These are phyloP conservation scores for Coemansia reversa DNA, from an alignment of 192 early-diverging fungal genomes.

Conservation along the genomic window DNA sequence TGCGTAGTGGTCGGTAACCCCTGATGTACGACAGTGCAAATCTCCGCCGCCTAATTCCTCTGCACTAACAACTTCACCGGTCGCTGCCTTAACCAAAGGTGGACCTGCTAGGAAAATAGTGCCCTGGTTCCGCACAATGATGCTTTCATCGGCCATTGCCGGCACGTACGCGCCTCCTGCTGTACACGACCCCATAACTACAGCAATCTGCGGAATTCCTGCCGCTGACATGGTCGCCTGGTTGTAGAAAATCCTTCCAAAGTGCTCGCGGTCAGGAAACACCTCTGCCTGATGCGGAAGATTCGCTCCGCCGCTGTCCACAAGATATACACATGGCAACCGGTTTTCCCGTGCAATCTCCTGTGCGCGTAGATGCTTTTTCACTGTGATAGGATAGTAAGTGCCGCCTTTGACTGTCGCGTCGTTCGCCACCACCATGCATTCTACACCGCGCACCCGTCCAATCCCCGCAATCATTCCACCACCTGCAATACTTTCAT, in stretches of 20 bases:
- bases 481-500: slow-evolving; percentile 79
- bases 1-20: slow-evolving; percentile 94
- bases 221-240: slow-evolving; percentile 74
- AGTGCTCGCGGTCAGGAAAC: slow-evolving; percentile 91
- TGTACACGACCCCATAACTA: slow-evolving; percentile 96
- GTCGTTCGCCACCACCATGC: slow-evolving; percentile 97
- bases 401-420: slow-evolving; percentile 98
- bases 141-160: slow-evolving; percentile 97
- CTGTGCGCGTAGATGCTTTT: slow-evolving; percentile 97
- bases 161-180: slow-evolving; percentile 97
- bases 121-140: slow-evolving; percentile 93
- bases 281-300: slow-evolving; percentile 92
- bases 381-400: slow-evolving; percentile 94
- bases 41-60: slow-evolving; percentile 96
- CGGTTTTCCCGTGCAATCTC: slow-evolving; percentile 93
- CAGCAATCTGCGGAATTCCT: slow-evolving; percentile 95
- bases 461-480: slow-evolving; percentile 97
- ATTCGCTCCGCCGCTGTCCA: slow-evolving; percentile 95
- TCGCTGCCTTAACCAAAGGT: slow-evolving; percentile 94
- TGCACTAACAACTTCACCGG: slow-evolving; percentile 88
- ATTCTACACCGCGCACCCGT: slow-evolving; percentile 85
- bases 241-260: slow-evolving; percentile 96
- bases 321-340: slow-evolving; percentile 93
- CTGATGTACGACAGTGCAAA: slow-evolving; percentile 89
- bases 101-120: slow-evolving; percentile 97